These are phyloP conservation scores for Eutrema yunnanense DNA, from an alignment of 345 rosid genomes.

Conservation along the genomic window DNA sequence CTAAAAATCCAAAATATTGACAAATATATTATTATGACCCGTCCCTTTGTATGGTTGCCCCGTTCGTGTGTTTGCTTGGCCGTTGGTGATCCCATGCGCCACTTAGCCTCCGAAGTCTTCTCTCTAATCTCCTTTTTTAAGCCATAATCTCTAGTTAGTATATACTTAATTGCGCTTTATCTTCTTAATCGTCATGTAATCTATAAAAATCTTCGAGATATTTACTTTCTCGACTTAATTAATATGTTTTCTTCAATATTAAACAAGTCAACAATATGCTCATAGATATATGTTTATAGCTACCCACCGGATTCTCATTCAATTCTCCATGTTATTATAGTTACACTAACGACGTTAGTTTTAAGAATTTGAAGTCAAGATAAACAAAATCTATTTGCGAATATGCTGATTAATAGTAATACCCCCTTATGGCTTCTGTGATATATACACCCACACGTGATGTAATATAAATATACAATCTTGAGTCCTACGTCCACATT, in stretches of 20 bases:
- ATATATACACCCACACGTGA: not conserved
- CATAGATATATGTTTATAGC: conserved; percentile 11
- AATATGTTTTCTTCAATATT: not conserved
- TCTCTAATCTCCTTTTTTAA: conserved; percentile 5
- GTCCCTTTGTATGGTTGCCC: conserved; percentile 36
- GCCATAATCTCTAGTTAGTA: conserved; percentile 9
- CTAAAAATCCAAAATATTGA: not conserved
- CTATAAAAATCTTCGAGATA: conserved; percentile 29
- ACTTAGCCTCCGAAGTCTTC: conserved; percentile 37
- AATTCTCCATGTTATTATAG: not conserved
- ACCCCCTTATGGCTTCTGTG: not conserved
- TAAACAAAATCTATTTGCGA: conserved; percentile 11
- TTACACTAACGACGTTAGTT: conserved; percentile 27
- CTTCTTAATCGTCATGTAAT: conserved; percentile 13
- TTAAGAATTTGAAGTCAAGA: conserved; percentile 16
- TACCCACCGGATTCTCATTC: conserved; percentile 10
- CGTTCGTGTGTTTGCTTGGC: conserved; percentile 36
- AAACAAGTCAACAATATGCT: conserved; percentile 11
- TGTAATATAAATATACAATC: not conserved
- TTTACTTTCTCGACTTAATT: conserved; percentile 3
- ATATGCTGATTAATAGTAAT: conserved; percentile 1
- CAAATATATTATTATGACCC: conserved; percentile 19
- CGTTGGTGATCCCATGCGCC: conserved; percentile 60
- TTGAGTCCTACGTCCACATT: not conserved
- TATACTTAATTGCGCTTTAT: conserved; percentile 20